phyloP scores from a whole-genome alignment of 257 asterid genomes.

The Ehretia macrophylla region DNA sequence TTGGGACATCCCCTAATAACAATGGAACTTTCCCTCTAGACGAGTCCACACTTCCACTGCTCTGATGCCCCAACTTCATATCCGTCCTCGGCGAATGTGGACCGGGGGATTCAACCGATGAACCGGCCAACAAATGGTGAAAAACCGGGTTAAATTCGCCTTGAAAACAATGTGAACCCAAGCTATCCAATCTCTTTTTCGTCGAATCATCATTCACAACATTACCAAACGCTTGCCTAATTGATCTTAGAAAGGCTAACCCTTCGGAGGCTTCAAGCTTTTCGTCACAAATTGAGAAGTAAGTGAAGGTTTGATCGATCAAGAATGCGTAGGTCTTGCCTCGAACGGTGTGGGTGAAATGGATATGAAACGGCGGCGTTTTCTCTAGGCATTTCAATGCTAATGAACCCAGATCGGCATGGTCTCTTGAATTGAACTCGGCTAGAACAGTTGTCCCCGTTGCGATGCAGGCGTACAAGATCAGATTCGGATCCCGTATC shows the following conservation, averaged over 20 bases:
- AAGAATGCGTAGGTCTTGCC: constrained; percentile 58
- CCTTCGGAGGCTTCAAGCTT: constrained; percentile 53
- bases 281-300: constrained; percentile 63
- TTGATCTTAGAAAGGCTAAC: constrained; percentile 47
- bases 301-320: constrained; percentile 47
- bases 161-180: constrained; percentile 71
- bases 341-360: constrained; percentile 73
- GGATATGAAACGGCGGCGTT: constrained; percentile 62
- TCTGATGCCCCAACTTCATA: constrained; percentile 20
- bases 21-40: constrained; percentile 22
- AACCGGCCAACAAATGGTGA: constrained; percentile 49
- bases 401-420: constrained; percentile 57
- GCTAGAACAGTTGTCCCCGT: constrained; percentile 57
- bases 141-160: constrained; percentile 80
- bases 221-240: constrained; percentile 45
- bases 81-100: constrained; percentile 31
- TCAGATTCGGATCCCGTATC: constrained; percentile 54
- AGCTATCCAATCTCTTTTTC: constrained; percentile 28
- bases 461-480: constrained; percentile 77
- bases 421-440: constrained; percentile 71
- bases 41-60: constrained; percentile 33
- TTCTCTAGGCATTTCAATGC: constrained; percentile 71
- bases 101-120: constrained; percentile 29
- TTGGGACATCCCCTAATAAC: constrained; percentile 24
- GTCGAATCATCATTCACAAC: constrained; percentile 23